These are phyloP conservation scores for Leccinum griseonigrum DNA, from an alignment of 1,284 basidiomycete genomes.

Conservation along the genomic window DNA sequence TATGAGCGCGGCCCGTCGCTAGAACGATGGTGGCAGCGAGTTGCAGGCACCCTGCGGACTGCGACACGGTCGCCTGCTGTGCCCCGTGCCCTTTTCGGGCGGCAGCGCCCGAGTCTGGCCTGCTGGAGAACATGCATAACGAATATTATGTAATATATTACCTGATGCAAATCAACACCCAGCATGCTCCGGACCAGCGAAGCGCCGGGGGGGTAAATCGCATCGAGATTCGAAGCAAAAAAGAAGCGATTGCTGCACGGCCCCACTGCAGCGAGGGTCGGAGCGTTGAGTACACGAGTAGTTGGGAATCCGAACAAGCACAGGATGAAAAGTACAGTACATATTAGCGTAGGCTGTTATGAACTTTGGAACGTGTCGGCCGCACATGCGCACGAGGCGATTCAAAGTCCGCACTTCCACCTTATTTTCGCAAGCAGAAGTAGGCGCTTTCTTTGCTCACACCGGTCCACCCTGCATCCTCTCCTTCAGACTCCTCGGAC, in stretches of 20 bases:
- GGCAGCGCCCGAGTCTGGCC: conserved; percentile 3
- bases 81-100: background rate
- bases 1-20: background rate
- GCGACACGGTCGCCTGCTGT: conserved; percentile 4
- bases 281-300: background rate
- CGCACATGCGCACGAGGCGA: conserved; percentile 16
- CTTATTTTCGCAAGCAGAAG: conserved; percentile 27
- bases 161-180: conserved; percentile 8
- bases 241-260: background rate
- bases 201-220: conserved; percentile 5
- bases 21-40: background rate
- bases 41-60: background rate
- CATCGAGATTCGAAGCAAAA: background rate
- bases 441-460: conserved; percentile 22
- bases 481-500: conserved; percentile 29
- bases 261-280: background rate
- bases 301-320: background rate
- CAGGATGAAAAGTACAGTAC: background rate
- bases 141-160: background rate
- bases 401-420: conserved; percentile 37
- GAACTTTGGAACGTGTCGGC: conserved; percentile 30
- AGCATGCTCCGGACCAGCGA: background rate
- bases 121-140: conserved; percentile 15
- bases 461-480: conserved; percentile 25
- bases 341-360: background rate